Base-by-base conservation (phyloP, 2,329 filamentous ascomycete genomes). In the Tolypocladium sp. region DNA sequence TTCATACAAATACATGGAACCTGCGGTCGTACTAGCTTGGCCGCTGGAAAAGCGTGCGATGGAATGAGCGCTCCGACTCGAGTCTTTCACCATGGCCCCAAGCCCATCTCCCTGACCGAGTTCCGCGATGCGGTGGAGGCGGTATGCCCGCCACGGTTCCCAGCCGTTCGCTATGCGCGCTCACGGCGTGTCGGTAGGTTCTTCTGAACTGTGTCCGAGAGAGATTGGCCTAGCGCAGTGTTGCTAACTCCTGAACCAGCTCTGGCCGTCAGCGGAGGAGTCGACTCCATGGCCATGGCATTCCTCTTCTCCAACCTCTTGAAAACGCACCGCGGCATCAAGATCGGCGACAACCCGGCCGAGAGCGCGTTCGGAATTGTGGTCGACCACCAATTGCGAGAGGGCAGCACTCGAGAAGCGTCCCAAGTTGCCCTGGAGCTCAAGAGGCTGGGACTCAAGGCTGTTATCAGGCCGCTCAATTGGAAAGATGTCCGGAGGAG, bases 231-330 rank as follows among this genome's bases (percentile, higher is more conserved):
- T 15, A n/a, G 13, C 13, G 15, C 10, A 41, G 58, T 41, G 57
- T 54, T 57, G 49, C 49, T 46, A 40, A 58, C 46, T 40, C n/a
- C 15, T 37, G 40, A 10, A 27, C 9, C 62, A 90, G 88, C 82
- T 58, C 77, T 97, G 60, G 94, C 92, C 20, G 79, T 97, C 62
- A 97, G 92, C 69, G 94, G 94, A 30, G 94, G 94, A 9, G 90
- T 94, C 44, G 94, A 99, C 73, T 97, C 93, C n/a, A 99, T 97
- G 92, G 93, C 93, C 35, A 79, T 99, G 61, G 91, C 92, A 58
- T 86, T 79, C 61, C 81, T 97, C 41, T 90, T 89, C 69, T 80
- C 79, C 55, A 73, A 77, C 53, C 66, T 82, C 41, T 72, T 73
- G 42, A 69, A 61, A 3, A 61, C 62, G 3, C 67, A 76, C 53